phyloP scores from a whole-genome alignment of 768 basidiomycete genomes.

The Xerocomus spinulosus region DNA sequence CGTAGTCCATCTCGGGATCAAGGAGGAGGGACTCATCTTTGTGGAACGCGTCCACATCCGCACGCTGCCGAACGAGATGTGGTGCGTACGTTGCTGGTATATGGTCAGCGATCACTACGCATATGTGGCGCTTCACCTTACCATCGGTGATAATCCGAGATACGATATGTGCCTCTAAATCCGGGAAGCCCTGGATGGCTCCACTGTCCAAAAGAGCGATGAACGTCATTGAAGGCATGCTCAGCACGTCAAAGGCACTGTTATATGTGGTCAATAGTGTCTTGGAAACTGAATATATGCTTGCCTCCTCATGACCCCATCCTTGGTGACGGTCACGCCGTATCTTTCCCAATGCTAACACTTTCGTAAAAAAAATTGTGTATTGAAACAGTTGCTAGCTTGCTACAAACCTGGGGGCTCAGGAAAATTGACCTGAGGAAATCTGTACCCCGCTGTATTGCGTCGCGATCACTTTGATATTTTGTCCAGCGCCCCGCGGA shows the following conservation, averaged over 20 bases:
- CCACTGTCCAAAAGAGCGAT: slow-evolving; percentile 45
- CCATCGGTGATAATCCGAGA: slow-evolving; percentile 70
- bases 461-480: slow-evolving; percentile 32
- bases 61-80: slow-evolving; percentile 66
- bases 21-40: slow-evolving; percentile 71
- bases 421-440: slow-evolving; percentile 32
- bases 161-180: slow-evolving; percentile 48
- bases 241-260: slow-evolving; percentile 75
- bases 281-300: not conserved
- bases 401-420: slow-evolving; percentile 42
- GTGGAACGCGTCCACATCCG: slow-evolving; percentile 69
- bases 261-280: not conserved
- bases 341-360: slow-evolving; percentile 38
- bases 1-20: slow-evolving; percentile 69
- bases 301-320: slow-evolving; percentile 45
- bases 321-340: slow-evolving; percentile 39
- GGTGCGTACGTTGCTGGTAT: slow-evolving; percentile 55
- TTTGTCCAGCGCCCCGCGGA: slow-evolving; percentile 40
- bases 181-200: slow-evolving; percentile 33
- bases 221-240: slow-evolving; percentile 50
- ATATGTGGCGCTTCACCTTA: slow-evolving; percentile 24
- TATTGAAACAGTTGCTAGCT: too few species aligned
- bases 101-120: not conserved
- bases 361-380: not conserved
- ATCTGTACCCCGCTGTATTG: slow-evolving; percentile 32